Conservation (phyloP, 2,329 filamentous ascomycete genomes). For the Fusarium sarcochroum region DNA sequence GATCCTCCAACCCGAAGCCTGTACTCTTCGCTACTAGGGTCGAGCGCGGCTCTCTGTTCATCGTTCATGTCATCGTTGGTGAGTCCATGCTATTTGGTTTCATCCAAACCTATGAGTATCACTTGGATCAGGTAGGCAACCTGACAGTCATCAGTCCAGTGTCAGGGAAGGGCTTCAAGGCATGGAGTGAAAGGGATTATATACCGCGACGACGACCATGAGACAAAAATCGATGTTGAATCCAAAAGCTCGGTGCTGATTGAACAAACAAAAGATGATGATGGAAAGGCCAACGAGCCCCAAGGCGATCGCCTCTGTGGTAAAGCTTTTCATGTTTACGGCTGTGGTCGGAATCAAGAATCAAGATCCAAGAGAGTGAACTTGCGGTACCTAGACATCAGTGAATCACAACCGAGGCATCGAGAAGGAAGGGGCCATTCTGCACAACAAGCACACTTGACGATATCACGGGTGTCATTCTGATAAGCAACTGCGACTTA, state of each 20-base stretch:
- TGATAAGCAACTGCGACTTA: not conserved
- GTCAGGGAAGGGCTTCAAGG: conserved; percentile 56
- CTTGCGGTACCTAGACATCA: too few species aligned
- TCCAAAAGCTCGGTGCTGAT: conserved; percentile 52
- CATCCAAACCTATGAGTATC: conserved; percentile 62
- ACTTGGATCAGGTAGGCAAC: conserved; percentile 65
- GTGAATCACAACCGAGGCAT: not conserved
- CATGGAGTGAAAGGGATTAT: conserved; percentile 55
- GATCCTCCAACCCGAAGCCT: conserved; percentile 57
- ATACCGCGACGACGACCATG: conserved; percentile 54
- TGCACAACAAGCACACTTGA: not conserved
- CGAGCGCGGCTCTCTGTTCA: conserved; percentile 60
- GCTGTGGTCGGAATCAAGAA: not conserved
- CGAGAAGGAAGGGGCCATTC: not conserved
- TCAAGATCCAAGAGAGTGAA: not conserved
- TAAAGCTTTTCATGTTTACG: conserved; percentile 41
- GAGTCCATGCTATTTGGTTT: conserved; percentile 60
- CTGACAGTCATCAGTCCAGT: conserved; percentile 47
- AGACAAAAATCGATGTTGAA: conserved; percentile 56
- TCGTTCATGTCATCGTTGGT: conserved; percentile 68
- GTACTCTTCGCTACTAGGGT: conserved; percentile 60
- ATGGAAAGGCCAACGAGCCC: conserved; percentile 52
- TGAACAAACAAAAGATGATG: conserved; percentile 53
- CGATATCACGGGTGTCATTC: not conserved
- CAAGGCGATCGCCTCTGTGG: conserved; percentile 55